Evolutionary conservation across 768 basidiomycete genomes (phyloP), one percentile per base, ranked within the genome.

Genomic region (Termitomyces heimii): DNA sequence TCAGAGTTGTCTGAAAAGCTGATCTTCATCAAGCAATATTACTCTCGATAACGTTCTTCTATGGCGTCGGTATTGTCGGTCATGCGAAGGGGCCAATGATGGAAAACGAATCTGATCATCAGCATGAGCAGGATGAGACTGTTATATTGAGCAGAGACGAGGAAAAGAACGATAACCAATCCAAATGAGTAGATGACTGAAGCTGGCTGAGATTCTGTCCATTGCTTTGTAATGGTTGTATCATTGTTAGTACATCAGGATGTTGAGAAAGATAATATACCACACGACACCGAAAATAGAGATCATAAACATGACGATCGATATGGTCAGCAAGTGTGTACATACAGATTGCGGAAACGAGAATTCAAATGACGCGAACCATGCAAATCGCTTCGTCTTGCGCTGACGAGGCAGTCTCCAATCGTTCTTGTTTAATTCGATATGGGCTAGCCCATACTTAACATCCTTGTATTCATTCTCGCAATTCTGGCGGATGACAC

Each of bases 51-150:
- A 18, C 54, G 3, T 65, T 63, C 53, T 65, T 65, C 53, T 49
- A 58, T 28, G 62, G 60, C 8, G 64, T 65, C 18, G 64, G 64
- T 22, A 44, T 65, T 20, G 62, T 65, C 20, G 64, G 64, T n/a
- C 56, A 62, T 34, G 44, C 53, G 6, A 64, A 64, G 53, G 48
- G 50, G 9, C 31, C 48, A 14, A 7, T 57, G 14, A 22, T 16
- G 28, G 42, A 57, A 50, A 35, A 18, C 9, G 49, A 18, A 4
- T 22, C 12, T 4, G 32, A 34, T 8, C 5, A 37, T n/a, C 39
- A 56, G n/a, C 12, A 48, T 43, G 43, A 44, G 14, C 35, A 55
- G 14, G 46, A 49, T 18, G 28, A 32, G 24, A 57, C 42, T 43
- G 43, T 28, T 20, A 49, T 56, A 12, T 51, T 24, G 24, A 45